Conservation (phyloP, 805 yeast genomes). For the Ogataea trehalophila region DNA sequence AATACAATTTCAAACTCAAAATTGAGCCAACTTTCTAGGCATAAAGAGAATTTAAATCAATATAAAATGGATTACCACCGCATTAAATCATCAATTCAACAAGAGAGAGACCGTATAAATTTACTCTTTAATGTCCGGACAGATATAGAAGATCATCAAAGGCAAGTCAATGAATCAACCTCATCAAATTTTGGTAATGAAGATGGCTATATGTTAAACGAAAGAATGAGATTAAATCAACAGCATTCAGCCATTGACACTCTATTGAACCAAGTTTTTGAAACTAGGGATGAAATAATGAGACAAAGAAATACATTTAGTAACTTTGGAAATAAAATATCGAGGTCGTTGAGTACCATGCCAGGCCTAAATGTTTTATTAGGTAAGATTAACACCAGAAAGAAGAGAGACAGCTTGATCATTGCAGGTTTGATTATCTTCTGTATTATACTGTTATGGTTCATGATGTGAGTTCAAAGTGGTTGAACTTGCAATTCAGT, state of each 20-base stretch:
- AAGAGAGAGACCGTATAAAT: conserved; percentile 74
- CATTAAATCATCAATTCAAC: conserved; percentile 38
- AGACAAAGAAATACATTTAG: conserved; percentile 64
- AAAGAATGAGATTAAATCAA: conserved; percentile 64
- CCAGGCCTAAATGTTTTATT: conserved; percentile 82
- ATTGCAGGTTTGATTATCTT: conserved; percentile 66
- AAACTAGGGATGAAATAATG: conserved; percentile 79
- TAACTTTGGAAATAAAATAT: conserved; percentile 59
- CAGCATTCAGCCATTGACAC: conserved; percentile 76
- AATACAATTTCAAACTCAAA: conserved; percentile 63
- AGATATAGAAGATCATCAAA: conserved; percentile 69
- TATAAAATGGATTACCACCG: conserved; percentile 60
- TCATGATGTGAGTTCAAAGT: conserved; percentile 13
- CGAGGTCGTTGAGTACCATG: conserved; percentile 56
- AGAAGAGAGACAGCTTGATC: conserved; percentile 84
- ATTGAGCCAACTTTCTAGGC: conserved; percentile 77
- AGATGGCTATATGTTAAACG: conserved; percentile 63
- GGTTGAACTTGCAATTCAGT: neutral
- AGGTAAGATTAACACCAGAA: conserved; percentile 78
- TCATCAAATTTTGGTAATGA: conserved; percentile 15
- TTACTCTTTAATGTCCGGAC: conserved; percentile 69
- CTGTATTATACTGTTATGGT: conserved; percentile 64
- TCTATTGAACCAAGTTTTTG: conserved; percentile 77
- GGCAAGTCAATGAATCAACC: conserved; percentile 31
- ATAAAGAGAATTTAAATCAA: conserved; percentile 68